Percentiles rank a stretch among this genome's conserved stretches.
Conservation (phyloP, 495 filamentous ascomycete genomes). For the Daldinia vernicosa region DNA sequence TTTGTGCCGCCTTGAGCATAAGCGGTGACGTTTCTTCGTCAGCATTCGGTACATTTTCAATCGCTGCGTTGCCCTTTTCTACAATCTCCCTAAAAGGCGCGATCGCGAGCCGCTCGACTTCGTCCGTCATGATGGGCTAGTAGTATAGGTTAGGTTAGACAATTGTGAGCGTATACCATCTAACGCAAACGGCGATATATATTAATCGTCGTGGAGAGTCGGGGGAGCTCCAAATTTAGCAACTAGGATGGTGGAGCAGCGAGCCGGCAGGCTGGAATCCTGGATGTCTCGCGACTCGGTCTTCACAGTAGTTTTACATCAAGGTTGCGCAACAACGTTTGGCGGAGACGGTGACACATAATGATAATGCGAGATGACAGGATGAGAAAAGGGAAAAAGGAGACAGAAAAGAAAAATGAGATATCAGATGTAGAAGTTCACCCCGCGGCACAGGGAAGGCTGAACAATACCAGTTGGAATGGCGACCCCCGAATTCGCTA, state of each 20-base stretch:
- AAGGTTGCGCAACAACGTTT: conserved; percentile 30
- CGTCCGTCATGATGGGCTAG: conserved; percentile 46
- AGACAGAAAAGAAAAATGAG: conserved; percentile 14
- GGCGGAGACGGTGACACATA: conserved; percentile 20
- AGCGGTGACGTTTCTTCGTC: conserved; percentile 42
- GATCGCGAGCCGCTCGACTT: conserved; percentile 51
- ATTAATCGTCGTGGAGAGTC: conserved; percentile 11
- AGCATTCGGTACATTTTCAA: conserved; percentile 50
- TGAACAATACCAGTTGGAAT: conserved; percentile 27
- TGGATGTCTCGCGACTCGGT: conserved; percentile 28
- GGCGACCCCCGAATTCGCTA: conserved; percentile 36
- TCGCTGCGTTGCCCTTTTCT: conserved; percentile 49
- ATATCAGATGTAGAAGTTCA: conserved; percentile 31
- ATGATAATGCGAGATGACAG: conserved; percentile 28
- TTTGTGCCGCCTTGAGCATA: conserved; percentile 55
- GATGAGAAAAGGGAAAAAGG: not conserved
- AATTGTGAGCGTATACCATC: conserved; percentile 18
- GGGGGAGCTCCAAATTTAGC: conserved; percentile 11
- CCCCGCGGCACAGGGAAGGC: conserved; percentile 36
- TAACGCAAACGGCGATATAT: conserved; percentile 14
- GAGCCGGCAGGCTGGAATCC: conserved; percentile 26
- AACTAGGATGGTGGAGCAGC: conserved; percentile 36
- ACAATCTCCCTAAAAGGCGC: conserved; percentile 54
- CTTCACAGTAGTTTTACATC: conserved; percentile 29
- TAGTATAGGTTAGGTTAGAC: conserved; percentile 2